Evolutionary conservation across 2,329 filamentous ascomycete genomes (phyloP).

Genomic region (Cucurbitaria berberidis): DNA sequence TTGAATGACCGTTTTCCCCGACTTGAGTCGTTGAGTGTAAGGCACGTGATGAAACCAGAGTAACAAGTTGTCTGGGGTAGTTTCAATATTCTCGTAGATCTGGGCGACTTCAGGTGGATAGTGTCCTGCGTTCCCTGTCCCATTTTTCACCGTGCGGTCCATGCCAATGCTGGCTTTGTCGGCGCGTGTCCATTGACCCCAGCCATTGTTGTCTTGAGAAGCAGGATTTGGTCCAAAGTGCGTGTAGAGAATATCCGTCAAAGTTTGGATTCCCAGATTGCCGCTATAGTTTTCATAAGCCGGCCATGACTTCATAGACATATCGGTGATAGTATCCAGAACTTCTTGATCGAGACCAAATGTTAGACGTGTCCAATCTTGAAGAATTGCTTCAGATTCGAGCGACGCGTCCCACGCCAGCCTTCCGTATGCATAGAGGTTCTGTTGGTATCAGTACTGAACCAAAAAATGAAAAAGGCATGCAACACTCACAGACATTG

Average conservation of each 20-base stretch:
- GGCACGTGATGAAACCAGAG: constrained; percentile 78
- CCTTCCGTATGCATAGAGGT: constrained; percentile 72
- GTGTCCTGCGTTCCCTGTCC: constrained; percentile 69
- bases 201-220: constrained; percentile 70
- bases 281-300: constrained; percentile 74
- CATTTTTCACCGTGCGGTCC: constrained; percentile 72
- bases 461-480: neutral
- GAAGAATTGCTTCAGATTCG: constrained; percentile 58
- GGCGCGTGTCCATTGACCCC: constrained; percentile 76
- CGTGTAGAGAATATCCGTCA: constrained; percentile 70
- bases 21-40: constrained; percentile 67
- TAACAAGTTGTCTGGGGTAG: constrained; percentile 70
- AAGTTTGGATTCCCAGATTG: constrained; percentile 72
- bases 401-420: constrained; percentile 68
- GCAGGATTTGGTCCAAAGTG: constrained; percentile 73
- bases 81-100: constrained; percentile 65
- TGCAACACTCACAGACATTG: constrained; percentile 57
- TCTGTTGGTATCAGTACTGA: constrained; percentile 51
- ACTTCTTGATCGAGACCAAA: constrained; percentile 64
- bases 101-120: constrained; percentile 67
- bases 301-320: constrained; percentile 73
- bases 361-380: constrained; percentile 72
- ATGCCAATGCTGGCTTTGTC: constrained; percentile 67
- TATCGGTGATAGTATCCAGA: constrained; percentile 64
- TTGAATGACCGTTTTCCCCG: constrained; percentile 71